phyloP scores from a whole-genome alignment of 148 eudicot species.

The Arctostaphylos glauca region DNA sequence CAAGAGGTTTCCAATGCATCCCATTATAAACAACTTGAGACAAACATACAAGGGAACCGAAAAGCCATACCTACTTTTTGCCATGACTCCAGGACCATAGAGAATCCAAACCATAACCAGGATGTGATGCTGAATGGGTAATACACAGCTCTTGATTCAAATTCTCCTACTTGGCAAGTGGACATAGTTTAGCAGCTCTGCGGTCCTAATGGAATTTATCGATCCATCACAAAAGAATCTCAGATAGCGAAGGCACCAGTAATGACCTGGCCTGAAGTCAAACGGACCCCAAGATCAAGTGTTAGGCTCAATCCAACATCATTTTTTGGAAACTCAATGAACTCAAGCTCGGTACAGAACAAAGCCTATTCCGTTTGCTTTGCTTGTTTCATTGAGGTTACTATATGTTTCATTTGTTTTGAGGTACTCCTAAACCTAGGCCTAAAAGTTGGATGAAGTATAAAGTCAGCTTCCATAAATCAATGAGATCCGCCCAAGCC shows the following conservation, averaged over 20 bases:
- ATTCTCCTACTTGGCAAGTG: constrained; percentile 7
- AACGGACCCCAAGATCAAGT: not conserved
- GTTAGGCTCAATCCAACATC: constrained; percentile 5
- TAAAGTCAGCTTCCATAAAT: not conserved
- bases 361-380: not conserved
- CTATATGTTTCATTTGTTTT: not conserved
- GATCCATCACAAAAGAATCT: not conserved
- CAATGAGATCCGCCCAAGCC: not conserved
- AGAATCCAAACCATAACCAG: not conserved
- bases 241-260: not conserved
- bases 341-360: not conserved
- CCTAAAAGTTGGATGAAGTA: not conserved
- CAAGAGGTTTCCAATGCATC: not conserved
- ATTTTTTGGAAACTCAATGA: constrained; percentile 1
- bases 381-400: not conserved
- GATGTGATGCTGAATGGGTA: not conserved
- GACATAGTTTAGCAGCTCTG: not conserved
- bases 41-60: not conserved
- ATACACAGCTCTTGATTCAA: not conserved
- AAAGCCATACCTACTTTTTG: not conserved
- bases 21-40: not conserved
- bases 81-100: constrained; percentile 5
- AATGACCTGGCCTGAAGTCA: not conserved
- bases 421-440: constrained; percentile 4
- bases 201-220: not conserved